A percentile compares a stretch with the other conserved stretches of the same genome.
Evolutionary conservation across 208 protist genomes (phyloP).

Genomic region (Naegleria gruberi): DNA sequence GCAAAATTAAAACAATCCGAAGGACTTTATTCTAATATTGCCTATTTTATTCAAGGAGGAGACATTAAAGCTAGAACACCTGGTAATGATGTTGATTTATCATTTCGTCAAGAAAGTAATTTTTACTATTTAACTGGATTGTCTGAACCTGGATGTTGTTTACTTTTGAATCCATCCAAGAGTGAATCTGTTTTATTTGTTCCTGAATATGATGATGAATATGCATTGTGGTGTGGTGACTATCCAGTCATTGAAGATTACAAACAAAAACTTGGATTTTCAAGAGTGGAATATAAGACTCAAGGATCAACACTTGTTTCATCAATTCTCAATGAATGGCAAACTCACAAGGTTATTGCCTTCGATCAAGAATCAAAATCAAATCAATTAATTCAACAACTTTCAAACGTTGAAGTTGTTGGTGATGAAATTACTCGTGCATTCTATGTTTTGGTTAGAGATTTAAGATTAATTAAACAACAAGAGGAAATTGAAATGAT

Average conservation of each 20-base stretch:
- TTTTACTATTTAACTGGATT: constrained; percentile 81
- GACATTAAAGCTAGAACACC: not conserved
- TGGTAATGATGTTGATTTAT: not conserved
- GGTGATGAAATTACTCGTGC: constrained; percentile 44
- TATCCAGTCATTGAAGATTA: constrained; percentile 61
- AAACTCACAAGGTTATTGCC: not conserved
- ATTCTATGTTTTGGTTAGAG: constrained; percentile 12
- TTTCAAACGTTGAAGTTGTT: constrained; percentile 43
- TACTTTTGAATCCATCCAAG: constrained; percentile 52
- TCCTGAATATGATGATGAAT: constrained; percentile 61
- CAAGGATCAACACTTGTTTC: not conserved
- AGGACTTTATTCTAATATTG: not conserved
- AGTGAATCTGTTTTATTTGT: constrained; percentile 70
- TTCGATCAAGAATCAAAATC: constrained; percentile 33
- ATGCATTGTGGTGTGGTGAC: constrained; percentile 75
- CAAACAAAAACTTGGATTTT: constrained; percentile 27
- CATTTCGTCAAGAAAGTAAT: constrained; percentile 82
- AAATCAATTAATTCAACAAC: constrained; percentile 64
- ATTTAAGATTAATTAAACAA: constrained; percentile 66
- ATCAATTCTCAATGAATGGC: not conserved
- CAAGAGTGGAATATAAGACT: not conserved
- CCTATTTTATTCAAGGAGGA: not conserved
- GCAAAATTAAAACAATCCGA: not conserved
- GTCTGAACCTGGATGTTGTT: constrained; percentile 66
- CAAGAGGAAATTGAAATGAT: constrained; percentile 79